Base-by-base conservation (phyloP, 495 filamentous ascomycete genomes). In the Penicillium cosmopolitanum region DNA sequence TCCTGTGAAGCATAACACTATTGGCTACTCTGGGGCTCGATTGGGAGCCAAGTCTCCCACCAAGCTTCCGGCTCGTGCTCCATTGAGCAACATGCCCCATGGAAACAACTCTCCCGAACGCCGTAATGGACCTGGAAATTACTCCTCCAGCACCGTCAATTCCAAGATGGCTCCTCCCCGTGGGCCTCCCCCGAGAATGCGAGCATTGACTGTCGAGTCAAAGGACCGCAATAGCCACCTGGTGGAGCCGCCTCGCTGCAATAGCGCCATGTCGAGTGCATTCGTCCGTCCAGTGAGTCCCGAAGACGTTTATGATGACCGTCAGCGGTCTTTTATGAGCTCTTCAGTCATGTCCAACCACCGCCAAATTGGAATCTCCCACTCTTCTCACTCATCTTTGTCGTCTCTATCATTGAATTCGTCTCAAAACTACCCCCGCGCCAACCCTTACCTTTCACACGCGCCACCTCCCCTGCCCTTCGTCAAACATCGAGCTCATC, bases 141-240 rank as follows among this genome's bases (percentile, higher is more conserved):
- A 82, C 60, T 80, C 79, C 9, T 81, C 77, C 13, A 78, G 73
- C 58, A 86, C 81, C 16, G 69, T 87, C 47, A 80, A 72, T 51
- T 72, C 84, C 50, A 88, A 86, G 71, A 83, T 88, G 77, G 78
- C 80, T 51, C 74, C 84, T 60, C 77, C 85, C 66, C 72, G 88
- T 61, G 87, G 87, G 15, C 91, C 93, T 33, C 93, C 93, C 34
- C 92, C 93, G 34, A 90, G 92, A 69, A 96, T 97, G 93, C 85
- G 92, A 61, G 91, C 93, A 0, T 65, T 80, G 57, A 86, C 95
- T 12, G 87, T 87, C 25, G 77, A 89, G 16, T 87, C 88, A 1
- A 87, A 86, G 15, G 74, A 79, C 53, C 87, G 88, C n/a, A 81
- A 81, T 38, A 67, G 68, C 61, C 73, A 90, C 80, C 44, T 85